Evolutionary conservation across 768 basidiomycete genomes (phyloP).

Genomic region (Antrodiella citrinella): DNA sequence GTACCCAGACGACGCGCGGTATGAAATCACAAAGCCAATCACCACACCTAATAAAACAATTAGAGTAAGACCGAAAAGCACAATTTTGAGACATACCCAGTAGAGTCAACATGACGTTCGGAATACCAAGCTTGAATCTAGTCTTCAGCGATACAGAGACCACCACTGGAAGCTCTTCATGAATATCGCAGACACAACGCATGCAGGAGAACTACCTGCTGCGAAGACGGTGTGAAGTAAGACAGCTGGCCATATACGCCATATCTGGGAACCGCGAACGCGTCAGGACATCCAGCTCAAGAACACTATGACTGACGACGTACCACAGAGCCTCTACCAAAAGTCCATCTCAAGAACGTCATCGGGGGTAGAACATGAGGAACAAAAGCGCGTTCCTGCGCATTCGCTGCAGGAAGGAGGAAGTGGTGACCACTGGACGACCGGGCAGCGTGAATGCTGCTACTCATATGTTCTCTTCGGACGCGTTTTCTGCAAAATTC

Average conservation of each 20-base stretch:
- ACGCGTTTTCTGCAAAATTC: too few species aligned
- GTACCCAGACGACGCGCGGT: slow-evolving; percentile 53
- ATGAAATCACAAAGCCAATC: slow-evolving; percentile 48
- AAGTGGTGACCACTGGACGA: slow-evolving; percentile 19
- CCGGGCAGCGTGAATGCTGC: too few species aligned
- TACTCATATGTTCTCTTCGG: too few species aligned
- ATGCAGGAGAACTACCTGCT: slow-evolving; percentile 27
- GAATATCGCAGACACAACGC: neutral
- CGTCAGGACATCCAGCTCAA: neutral
- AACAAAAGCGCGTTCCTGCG: slow-evolving; percentile 2
- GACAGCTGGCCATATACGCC: slow-evolving; percentile 63
- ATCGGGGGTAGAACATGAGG: slow-evolving; percentile 13
- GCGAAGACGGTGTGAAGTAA: slow-evolving; percentile 54
- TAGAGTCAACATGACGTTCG: slow-evolving; percentile 51
- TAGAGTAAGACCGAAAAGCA: too few species aligned
- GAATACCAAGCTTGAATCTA: slow-evolving; percentile 35
- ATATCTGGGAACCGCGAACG: slow-evolving; percentile 26
- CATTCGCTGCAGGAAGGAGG: slow-evolving; percentile 18
- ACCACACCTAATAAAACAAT: slow-evolving; percentile 42
- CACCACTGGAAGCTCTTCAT: slow-evolving; percentile 28
- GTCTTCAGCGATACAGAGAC: slow-evolving; percentile 35
- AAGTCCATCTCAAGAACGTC: slow-evolving; percentile 27
- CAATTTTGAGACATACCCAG: slow-evolving; percentile 41
- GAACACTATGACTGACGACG: slow-evolving; percentile 2
- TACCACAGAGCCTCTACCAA: slow-evolving; percentile 38